A percentile compares a stretch with the other conserved stretches of the same genome.
These are phyloP conservation scores for Canna indica DNA, from an alignment of 176 grass and related monocot genomes.

Conservation along the genomic window DNA sequence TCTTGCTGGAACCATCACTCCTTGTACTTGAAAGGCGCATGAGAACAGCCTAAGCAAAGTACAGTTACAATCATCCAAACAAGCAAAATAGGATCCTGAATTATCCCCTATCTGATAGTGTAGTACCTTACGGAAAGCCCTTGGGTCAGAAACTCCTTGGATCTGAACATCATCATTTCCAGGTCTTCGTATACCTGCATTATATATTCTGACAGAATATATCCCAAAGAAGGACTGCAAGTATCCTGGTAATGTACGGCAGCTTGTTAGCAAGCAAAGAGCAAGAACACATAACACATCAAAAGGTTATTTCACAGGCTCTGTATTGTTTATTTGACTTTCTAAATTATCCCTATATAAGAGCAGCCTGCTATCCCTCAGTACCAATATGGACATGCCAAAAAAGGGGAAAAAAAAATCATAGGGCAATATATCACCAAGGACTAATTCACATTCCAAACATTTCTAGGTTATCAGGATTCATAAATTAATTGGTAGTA, in stretches of 20 bases:
- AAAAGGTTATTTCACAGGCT: neutral
- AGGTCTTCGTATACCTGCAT: conserved; percentile 36
- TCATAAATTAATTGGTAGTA: too few relatives aligned
- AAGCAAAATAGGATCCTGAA: conserved; percentile 5
- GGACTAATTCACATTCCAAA: too few relatives aligned
- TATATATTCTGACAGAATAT: conserved; percentile 59
- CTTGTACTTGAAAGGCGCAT: conserved; percentile 33
- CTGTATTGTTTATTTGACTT: neutral
- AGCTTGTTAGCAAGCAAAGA: neutral
- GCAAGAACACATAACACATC: neutral
- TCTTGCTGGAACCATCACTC: conserved; percentile 28
- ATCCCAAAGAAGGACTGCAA: conserved; percentile 55
- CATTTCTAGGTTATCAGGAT: too few relatives aligned
- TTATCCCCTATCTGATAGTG: neutral
- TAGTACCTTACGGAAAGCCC: conserved; percentile 55
- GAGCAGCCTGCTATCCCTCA: too few relatives aligned
- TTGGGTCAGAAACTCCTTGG: conserved; percentile 33
- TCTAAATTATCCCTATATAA: too few relatives aligned
- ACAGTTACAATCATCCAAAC: neutral
- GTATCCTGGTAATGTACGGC: conserved; percentile 25
- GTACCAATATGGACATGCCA: too few relatives aligned
- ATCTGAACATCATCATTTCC: conserved; percentile 49
- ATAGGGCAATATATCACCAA: too few relatives aligned
- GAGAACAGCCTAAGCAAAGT: conserved; percentile 39
- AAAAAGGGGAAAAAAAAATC: too few relatives aligned